phyloP scores from a whole-genome alignment of 2,329 filamentous ascomycete species.

The Calycina herbarum region DNA sequence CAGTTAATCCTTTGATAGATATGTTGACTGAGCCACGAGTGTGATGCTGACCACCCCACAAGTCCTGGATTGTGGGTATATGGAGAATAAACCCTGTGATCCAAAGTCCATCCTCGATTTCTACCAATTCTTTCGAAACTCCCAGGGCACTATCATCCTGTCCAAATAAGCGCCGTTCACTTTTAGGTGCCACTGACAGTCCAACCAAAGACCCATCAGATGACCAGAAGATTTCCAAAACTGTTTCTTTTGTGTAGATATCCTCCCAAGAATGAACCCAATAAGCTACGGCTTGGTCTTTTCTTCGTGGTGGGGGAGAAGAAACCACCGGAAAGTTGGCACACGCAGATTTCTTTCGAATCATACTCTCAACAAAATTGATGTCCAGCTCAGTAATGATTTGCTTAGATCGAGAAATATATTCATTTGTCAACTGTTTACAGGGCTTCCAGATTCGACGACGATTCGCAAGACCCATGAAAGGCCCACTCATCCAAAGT shows the following conservation, averaged over 20 bases:
- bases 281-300: not conserved
- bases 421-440: constrained; percentile 11
- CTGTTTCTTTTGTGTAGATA: not conserved
- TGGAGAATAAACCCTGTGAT: too few species aligned
- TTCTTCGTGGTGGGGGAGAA: not conserved
- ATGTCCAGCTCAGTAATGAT: not conserved
- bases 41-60: too few species aligned
- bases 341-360: not conserved
- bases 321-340: not conserved
- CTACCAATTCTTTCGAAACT: too few species aligned
- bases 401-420: constrained; percentile 3
- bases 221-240: not conserved
- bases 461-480: constrained; percentile 38
- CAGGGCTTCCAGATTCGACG: constrained; percentile 35
- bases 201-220: not conserved
- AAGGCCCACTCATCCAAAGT: constrained; percentile 28
- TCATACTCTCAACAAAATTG: not conserved
- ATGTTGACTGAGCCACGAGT: too few species aligned
- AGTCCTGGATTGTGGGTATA: too few species aligned
- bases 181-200: not conserved
- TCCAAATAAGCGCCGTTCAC: too few species aligned
- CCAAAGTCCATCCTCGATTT: too few species aligned
- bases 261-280: not conserved
- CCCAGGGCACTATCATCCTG: too few species aligned
- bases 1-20: too few species aligned